These are phyloP conservation scores for Crithidia mellificae DNA, from an alignment of 208 protist genomes.

Conservation along the genomic window DNA sequence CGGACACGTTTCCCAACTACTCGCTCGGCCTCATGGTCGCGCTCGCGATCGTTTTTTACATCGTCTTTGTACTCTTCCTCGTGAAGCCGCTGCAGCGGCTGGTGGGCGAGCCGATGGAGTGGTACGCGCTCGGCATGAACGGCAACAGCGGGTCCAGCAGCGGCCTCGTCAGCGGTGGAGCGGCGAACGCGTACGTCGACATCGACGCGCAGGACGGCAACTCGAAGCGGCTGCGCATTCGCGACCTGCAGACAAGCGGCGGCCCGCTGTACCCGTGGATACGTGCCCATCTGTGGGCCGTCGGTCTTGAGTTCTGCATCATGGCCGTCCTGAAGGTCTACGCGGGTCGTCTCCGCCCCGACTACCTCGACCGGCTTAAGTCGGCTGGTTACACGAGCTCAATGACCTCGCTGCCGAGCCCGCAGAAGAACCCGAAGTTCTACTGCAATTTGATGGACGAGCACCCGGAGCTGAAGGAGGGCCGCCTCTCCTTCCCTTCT, in stretches of 20 bases:
- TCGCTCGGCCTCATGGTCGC: constrained; percentile 51
- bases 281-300: constrained; percentile 51
- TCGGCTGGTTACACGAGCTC: constrained; percentile 44
- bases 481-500: constrained; percentile 89
- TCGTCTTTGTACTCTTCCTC: constrained; percentile 41
- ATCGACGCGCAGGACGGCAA: constrained; percentile 1
- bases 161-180: background rate
- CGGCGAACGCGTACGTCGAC: background rate
- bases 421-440: constrained; percentile 41
- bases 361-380: constrained; percentile 76
- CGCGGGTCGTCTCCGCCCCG: constrained; percentile 90
- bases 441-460: constrained; percentile 59
- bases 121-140: constrained; percentile 12
- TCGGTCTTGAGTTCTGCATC: constrained; percentile 40
- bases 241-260: constrained; percentile 16
- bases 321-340: constrained; percentile 66
- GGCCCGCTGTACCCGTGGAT: constrained; percentile 65
- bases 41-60: constrained; percentile 37
- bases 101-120: constrained; percentile 36
- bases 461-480: constrained; percentile 54
- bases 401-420: constrained; percentile 23
- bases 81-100: constrained; percentile 32
- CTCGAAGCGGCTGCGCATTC: constrained; percentile 18
- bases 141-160: background rate
- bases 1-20: constrained; percentile 68